Percentiles rank a stretch among this genome's conserved stretches.
Evolutionary conservation across 257 asterid genomes (phyloP).

Genomic region (Euphrasia confusa): DNA sequence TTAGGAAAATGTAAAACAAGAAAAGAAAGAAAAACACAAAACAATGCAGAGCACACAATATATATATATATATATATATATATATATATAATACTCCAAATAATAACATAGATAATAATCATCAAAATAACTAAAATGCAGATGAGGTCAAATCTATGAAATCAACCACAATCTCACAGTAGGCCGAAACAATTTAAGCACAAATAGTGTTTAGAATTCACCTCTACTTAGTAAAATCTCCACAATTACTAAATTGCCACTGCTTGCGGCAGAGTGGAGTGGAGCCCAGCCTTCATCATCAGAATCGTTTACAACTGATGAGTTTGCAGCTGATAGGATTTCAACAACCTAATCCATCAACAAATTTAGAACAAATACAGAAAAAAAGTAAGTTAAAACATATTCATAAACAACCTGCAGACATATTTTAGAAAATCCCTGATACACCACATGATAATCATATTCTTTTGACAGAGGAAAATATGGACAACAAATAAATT

Average conservation of each 20-base stretch:
- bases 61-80: too few species aligned
- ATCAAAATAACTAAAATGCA: too few species aligned
- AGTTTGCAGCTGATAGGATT: conserved; percentile 53
- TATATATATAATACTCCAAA: too few species aligned
- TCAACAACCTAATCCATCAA: conserved; percentile 63
- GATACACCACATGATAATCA: background rate
- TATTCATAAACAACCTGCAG: too few species aligned
- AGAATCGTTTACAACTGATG: conserved; percentile 53
- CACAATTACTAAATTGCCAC: conserved; percentile 62
- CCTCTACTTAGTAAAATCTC: conserved; percentile 70
- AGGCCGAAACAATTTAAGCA: conserved; percentile 2
- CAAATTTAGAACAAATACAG: conserved; percentile 5
- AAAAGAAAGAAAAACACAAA: background rate
- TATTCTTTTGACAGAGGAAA: background rate
- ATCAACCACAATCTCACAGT: background rate
- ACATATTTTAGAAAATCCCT: background rate
- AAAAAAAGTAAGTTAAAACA: background rate
- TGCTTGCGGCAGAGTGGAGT: conserved; percentile 88
- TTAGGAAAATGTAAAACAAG: too few species aligned
- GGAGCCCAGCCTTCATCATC: conserved; percentile 99
- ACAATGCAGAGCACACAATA: background rate
- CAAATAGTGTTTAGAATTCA: conserved; percentile 21
- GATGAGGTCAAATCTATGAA: background rate
- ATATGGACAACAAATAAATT: background rate
- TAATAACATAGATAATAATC: too few species aligned